Base-by-base conservation (phyloP, 352 stramenopile genomes). In the Phytophthora tentaculata region DNA sequence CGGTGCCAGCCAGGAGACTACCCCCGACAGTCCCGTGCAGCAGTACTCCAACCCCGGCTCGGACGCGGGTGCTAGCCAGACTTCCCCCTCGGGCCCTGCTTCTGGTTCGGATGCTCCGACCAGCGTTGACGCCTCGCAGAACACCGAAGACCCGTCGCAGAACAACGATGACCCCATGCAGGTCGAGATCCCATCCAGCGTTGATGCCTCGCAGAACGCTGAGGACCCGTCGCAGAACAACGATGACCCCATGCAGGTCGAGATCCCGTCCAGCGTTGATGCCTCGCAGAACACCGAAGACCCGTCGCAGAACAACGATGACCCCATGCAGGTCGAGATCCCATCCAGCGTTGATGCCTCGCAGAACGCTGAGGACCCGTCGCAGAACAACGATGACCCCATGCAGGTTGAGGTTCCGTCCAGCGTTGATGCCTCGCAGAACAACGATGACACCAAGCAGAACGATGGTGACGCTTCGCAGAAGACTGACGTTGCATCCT, bases 401-500 rank as follows among this genome's bases (percentile, higher is more conserved):
- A 32, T 32, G 28, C 28, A 0, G 28, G 28, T 32, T 8, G 28
- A 32, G 28, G 9, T 32, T 16, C 32, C 32, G 32, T 39, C 32
- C 7, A 39, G 32, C 32, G 32, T 39, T 39, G 32, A 39, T 39
- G 32, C 32, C 32, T 39, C 32, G 32, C 32, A 39, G n/a, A n/a
- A n/a, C n/a, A n/a, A 7, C 16, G 47, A 67, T 20, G 60, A 61
- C 29, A 60, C 48, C 12, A 60, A 67, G 60, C 60, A 67, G 60
- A 41, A 52, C 32, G 32, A 39, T 39, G 32, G 10, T 14, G 53
- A 59, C 5, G 50, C 37, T 20, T 48, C 56, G 0, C 62, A 62
- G 55, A 56, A 50, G 24, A 60, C 63, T n/a, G 54, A 55, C 23
- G 55, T 56, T 39, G 32, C 32, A 9, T 39, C 32, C 32, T 39